Percentiles rank a stretch among this genome's conserved stretches.
Evolutionary conservation across 805 yeast genomes (phyloP).

Genomic region (Ogataea pilisensis): DNA sequence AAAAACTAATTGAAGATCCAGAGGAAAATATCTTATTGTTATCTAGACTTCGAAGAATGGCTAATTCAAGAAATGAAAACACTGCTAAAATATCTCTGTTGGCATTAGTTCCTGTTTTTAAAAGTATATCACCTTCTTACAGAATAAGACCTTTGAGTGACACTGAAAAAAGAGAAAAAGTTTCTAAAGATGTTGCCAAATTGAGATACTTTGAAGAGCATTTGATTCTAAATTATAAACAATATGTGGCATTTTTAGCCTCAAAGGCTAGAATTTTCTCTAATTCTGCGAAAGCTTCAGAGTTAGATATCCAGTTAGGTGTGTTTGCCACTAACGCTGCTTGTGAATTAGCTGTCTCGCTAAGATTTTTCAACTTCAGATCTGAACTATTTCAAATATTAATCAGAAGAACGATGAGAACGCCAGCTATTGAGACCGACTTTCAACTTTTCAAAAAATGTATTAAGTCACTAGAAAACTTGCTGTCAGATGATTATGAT

Average conservation of each 20-base stretch:
- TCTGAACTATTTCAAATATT: slow-evolving; percentile 67
- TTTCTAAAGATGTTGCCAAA: slow-evolving; percentile 74
- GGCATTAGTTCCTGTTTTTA: slow-evolving; percentile 81
- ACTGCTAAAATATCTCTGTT: slow-evolving; percentile 68
- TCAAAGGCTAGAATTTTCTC: slow-evolving; percentile 33
- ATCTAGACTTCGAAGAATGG: slow-evolving; percentile 65
- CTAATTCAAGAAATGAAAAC: slow-evolving; percentile 59
- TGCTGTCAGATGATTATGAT: slow-evolving; percentile 71
- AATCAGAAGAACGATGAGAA: slow-evolving; percentile 61
- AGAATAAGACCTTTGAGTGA: slow-evolving; percentile 80
- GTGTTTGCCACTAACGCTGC: slow-evolving; percentile 68
- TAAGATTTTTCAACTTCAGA: slow-evolving; percentile 77
- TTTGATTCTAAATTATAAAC: slow-evolving; percentile 63
- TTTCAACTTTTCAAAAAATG: slow-evolving; percentile 51
- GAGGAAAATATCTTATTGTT: slow-evolving; percentile 72
- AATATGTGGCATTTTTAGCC: slow-evolving; percentile 56
- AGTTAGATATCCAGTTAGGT: slow-evolving; percentile 42
- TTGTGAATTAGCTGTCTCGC: slow-evolving; percentile 65
- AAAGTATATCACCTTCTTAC: slow-evolving; percentile 83
- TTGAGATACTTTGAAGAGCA: slow-evolving; percentile 78
- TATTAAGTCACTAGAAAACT: slow-evolving; percentile 59
- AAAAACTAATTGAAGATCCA: slow-evolving; percentile 77
- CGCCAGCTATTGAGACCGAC: slow-evolving; percentile 46
- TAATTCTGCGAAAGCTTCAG: slow-evolving; percentile 24
- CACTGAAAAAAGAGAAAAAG: slow-evolving; percentile 74